A percentile compares a stretch with the other conserved stretches of the same genome.
Conservation (phyloP, 352 stramenopile genomes). For the Blastocystis sp. region DNA sequence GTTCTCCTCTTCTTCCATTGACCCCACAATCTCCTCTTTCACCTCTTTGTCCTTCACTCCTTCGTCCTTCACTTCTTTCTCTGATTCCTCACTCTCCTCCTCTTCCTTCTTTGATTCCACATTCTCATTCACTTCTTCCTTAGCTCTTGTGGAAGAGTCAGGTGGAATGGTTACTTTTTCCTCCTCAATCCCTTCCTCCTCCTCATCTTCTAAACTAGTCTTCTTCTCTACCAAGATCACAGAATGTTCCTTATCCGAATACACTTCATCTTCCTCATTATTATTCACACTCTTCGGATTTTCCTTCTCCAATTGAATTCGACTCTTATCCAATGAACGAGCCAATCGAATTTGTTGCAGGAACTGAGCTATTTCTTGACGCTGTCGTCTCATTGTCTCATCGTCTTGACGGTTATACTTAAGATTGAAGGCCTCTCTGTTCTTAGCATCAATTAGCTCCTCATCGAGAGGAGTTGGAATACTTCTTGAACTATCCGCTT, state of each 20-base stretch:
- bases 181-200: no score
- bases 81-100: neutral
- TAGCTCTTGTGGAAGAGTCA: no score
- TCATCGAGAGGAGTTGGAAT: neutral
- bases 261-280: neutral
- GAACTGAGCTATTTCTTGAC: neutral
- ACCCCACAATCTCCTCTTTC: neutral
- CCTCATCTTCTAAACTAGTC: no score
- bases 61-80: neutral
- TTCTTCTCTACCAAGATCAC: no score
- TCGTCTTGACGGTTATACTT: neutral
- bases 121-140: neutral
- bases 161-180: no score
- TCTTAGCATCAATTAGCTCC: conserved; percentile 7
- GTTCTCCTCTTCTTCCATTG: neutral
- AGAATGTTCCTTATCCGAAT: no score
- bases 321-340: neutral
- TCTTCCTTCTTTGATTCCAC: neutral
- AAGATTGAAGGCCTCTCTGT: neutral
- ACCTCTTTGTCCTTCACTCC: neutral
- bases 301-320: neutral
- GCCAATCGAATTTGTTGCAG: neutral
- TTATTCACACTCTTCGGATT: neutral
- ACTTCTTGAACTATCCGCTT: no score
- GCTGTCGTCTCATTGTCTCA: neutral